Evolutionary conservation across 2,329 filamentous ascomycete species (phyloP).

Genomic region (Neopestalotiopsis sp.): DNA sequence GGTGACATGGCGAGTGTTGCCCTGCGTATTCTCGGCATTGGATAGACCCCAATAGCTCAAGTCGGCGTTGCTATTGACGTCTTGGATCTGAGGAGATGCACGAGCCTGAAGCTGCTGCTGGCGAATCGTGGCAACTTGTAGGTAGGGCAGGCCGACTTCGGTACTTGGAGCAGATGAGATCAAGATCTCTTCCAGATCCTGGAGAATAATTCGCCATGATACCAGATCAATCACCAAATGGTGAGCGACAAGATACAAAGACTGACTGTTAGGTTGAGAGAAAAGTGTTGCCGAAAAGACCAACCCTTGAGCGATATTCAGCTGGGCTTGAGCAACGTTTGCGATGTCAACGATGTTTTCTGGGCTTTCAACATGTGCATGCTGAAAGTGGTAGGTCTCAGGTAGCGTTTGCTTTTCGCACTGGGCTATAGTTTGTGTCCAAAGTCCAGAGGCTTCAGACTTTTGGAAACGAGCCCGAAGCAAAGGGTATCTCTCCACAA

Average conservation of each 20-base stretch:
- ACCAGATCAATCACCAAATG: constrained; percentile 49
- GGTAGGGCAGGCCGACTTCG: constrained; percentile 28
- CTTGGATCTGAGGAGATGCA: constrained; percentile 34
- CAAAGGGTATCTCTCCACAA: constrained; percentile 25
- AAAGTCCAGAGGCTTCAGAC: not conserved
- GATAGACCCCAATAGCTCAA: constrained; percentile 3
- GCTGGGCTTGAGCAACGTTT: constrained; percentile 12
- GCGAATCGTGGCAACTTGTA: constrained; percentile 18
- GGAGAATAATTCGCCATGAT: constrained; percentile 49
- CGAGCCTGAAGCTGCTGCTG: constrained; percentile 34
- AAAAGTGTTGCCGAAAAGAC: constrained; percentile 31
- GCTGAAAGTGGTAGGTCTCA: not conserved
- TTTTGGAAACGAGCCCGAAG: constrained; percentile 38
- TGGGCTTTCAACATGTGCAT: not conserved
- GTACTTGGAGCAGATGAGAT: not conserved
- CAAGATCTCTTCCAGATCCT: constrained; percentile 44
- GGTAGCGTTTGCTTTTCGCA: not conserved
- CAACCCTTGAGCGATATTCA: constrained; percentile 29
- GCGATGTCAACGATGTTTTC: not conserved
- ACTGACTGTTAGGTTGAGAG: constrained; percentile 24
- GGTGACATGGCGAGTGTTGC: not conserved
- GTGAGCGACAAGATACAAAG: constrained; percentile 38
- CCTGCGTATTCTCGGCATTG: not conserved
- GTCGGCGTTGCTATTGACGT: not conserved
- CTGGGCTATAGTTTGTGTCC: constrained; percentile 3